Evolutionary conservation across 306 rosid genomes (phyloP).

Genomic region (Fragaria vesca): DNA sequence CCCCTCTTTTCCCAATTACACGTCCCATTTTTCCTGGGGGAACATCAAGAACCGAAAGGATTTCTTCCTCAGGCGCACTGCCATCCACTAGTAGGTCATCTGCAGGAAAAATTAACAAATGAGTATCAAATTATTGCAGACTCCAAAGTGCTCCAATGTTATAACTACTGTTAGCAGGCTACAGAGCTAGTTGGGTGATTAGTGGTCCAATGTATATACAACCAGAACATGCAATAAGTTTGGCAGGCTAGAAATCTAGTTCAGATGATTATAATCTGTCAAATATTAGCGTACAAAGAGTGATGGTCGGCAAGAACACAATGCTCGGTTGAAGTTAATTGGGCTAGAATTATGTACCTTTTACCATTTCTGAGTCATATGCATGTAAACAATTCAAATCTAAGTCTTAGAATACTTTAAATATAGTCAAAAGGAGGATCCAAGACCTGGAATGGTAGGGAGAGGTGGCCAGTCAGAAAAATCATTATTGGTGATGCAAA

Average conservation of each 20-base stretch:
- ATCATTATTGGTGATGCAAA: conserved; percentile 61
- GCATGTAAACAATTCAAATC: conserved; percentile 17
- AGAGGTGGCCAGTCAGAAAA: conserved; percentile 85
- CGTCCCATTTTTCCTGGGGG: conserved; percentile 92
- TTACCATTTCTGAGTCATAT: background rate
- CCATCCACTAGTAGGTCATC: conserved; percentile 56
- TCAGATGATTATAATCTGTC: background rate
- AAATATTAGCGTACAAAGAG: background rate
- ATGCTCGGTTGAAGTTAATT: background rate
- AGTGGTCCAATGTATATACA: background rate
- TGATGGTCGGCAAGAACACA: background rate
- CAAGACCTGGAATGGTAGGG: conserved; percentile 79
- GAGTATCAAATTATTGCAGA: conserved; percentile 9
- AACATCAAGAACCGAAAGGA: conserved; percentile 85
- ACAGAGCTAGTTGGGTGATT: background rate
- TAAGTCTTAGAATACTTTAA: conserved; percentile 7
- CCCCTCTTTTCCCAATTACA: conserved; percentile 79
- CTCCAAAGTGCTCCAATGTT: background rate
- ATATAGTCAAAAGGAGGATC: background rate
- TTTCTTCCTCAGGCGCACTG: conserved; percentile 74
- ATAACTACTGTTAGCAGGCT: background rate
- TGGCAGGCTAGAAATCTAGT: background rate
- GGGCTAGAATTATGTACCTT: background rate
- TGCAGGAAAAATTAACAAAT: conserved; percentile 30
- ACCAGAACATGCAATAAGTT: background rate